Evolutionary conservation across 371 early-diverging fungal species (phyloP), one percentile per base, ranked within the genome.

Genomic region (Lichtheimia ramosa): DNA sequence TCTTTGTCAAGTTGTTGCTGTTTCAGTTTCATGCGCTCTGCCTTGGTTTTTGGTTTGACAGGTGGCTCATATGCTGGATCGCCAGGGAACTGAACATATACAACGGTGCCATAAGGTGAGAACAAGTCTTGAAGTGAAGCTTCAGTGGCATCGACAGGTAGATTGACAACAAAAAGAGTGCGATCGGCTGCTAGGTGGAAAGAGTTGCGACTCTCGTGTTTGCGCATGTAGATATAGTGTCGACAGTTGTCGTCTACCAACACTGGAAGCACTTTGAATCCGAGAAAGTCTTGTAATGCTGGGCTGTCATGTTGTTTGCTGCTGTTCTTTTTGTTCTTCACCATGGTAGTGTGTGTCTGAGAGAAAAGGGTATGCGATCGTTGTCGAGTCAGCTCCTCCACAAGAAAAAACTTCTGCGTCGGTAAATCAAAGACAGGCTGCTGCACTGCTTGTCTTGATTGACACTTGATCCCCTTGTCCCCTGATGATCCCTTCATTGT

Each of bases 81-180:
- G 59, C 49, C 61, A 61, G 50, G 61, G 40, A 59, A 40, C 12
- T 41, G 34, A n/a, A 59, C 15, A 8, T 42, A 14, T n/a, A 55
- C 55, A 14, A 65, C 21, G 16, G 42, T 52, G 27, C 51, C 66
- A 24, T 50, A 69, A 27, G 14, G 66, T 57, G 57, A 76, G 67
- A 96, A 92, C 15, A 96, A 74, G 18, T 89, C 72, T 48, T 79
- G 73, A n/a, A 96, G 62, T 59, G 94, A 92, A 24, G 69, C 63
- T 53, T 86, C 83, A 0, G 92, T 88, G 16, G 93, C 77, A 64
- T 96, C 95, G 8, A 80, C 79, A 3, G 96, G 96, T 49, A 96
- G 64, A 71, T 95, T 95, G 51, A 84, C 68, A 34, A 94, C 59
- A 60, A 92, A 95, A 2, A 96, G 66, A 0, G 95, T 92, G 48